phyloP scores from a whole-genome alignment of 345 rosid genomes.

The Citropsis articulata region DNA sequence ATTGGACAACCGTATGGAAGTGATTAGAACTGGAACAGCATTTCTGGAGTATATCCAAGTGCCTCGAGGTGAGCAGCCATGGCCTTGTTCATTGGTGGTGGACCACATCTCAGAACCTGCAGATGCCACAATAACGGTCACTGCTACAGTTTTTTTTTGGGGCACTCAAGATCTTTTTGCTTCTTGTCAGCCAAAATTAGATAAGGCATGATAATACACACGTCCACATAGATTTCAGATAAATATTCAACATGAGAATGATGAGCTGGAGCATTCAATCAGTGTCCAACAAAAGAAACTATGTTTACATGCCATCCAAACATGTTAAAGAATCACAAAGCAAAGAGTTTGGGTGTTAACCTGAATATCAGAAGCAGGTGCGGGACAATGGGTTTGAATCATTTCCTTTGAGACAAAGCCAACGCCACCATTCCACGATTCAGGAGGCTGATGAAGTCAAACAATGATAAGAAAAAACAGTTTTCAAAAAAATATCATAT shows the following conservation, averaged over 20 bases:
- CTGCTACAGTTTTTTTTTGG: not conserved
- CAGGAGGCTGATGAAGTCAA: slow-evolving; percentile 69
- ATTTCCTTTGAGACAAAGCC: slow-evolving; percentile 93
- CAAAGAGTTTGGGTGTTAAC: slow-evolving; percentile 24
- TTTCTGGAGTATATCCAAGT: slow-evolving; percentile 73
- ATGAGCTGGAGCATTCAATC: not conserved
- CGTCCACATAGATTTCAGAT: not conserved
- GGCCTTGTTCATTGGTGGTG: slow-evolving; percentile 99
- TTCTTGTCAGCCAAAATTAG: not conserved
- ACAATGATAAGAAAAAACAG: not conserved
- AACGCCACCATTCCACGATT: slow-evolving; percentile 82
- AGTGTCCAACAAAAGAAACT: not conserved
- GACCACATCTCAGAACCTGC: slow-evolving; percentile 91
- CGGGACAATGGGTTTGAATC: slow-evolving; percentile 75
- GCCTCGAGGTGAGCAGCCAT: slow-evolving; percentile 85
- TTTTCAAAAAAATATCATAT: not conserved
- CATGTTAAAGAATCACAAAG: not conserved
- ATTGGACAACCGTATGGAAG: not conserved
- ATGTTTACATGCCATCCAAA: not conserved
- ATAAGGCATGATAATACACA: not conserved
- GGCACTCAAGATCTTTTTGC: not conserved
- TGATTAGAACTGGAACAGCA: slow-evolving; percentile 92
- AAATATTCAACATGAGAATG: not conserved
- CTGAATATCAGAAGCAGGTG: slow-evolving; percentile 70
- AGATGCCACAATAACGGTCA: slow-evolving; percentile 11